Conservation (phyloP, 192 early-diverging fungal species). For the Lobosporangium transversale region DNA sequence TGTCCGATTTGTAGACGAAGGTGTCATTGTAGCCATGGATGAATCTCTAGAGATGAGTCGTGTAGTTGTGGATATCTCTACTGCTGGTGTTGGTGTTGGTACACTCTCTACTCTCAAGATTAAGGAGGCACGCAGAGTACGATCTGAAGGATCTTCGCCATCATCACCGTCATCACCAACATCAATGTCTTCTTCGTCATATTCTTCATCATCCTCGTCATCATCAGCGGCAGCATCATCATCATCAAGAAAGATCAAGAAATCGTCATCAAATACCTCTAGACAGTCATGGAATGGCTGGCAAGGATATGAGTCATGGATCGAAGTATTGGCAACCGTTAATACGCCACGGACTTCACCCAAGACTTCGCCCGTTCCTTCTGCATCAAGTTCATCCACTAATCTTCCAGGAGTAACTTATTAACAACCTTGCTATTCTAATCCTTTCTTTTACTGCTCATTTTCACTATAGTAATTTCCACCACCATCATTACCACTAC, state of each 20-base stretch:
- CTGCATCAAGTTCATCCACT: slow-evolving; percentile 14
- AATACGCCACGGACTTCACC: slow-evolving; percentile 36
- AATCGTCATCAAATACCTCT: background rate
- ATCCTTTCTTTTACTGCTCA: too few relatives aligned
- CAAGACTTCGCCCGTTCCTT: slow-evolving; percentile 23
- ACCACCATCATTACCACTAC: too few relatives aligned
- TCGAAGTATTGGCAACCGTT: slow-evolving; percentile 34
- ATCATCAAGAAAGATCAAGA: slow-evolving; percentile 9
- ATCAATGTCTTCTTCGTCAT: background rate
- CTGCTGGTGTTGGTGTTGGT: background rate
- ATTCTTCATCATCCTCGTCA: background rate
- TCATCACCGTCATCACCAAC: slow-evolving; percentile 9
- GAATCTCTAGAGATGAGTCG: slow-evolving; percentile 29
- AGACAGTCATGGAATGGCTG: slow-evolving; percentile 46
- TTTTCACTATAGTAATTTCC: too few relatives aligned
- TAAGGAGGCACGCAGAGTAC: background rate
- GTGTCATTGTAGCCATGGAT: too few relatives aligned
- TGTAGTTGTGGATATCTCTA: slow-evolving; percentile 4
- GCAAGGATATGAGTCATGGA: slow-evolving; percentile 53
- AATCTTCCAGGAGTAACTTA: slow-evolving; percentile 8
- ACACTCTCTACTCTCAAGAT: slow-evolving; percentile 11
- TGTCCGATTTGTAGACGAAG: too few relatives aligned
- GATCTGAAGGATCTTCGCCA: slow-evolving; percentile 28
- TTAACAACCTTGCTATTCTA: too few relatives aligned
- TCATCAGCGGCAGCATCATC: background rate